phyloP scores from a whole-genome alignment of 805 yeast genomes.

The Helenozyma rhizophorensis region DNA sequence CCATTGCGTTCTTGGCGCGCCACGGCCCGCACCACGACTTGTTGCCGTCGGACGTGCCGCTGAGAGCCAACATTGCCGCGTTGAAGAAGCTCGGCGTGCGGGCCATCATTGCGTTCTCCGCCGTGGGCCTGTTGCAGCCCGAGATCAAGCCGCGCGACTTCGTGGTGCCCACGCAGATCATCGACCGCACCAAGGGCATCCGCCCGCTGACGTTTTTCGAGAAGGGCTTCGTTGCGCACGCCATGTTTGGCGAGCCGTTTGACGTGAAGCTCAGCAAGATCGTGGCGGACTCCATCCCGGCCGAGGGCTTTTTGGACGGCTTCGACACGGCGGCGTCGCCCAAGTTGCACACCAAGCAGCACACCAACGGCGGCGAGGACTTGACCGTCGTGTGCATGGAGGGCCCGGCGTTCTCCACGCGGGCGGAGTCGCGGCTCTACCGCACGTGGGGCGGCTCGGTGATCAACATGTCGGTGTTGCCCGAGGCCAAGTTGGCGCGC shows the following conservation, averaged over 20 bases:
- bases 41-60: conserved; percentile 89
- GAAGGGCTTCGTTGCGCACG: conserved; percentile 93
- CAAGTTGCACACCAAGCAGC: conserved; percentile 57
- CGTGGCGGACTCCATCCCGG: conserved; percentile 47
- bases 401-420: conserved; percentile 96
- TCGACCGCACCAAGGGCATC: conserved; percentile 95
- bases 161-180: conserved; percentile 93
- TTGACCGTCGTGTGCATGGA: conserved; percentile 94
- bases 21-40: conserved; percentile 90
- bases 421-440: conserved; percentile 92
- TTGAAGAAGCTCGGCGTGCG: conserved; percentile 82
- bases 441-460: conserved; percentile 87
- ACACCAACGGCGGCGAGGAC: conserved; percentile 61
- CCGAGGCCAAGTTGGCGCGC: conserved; percentile 95
- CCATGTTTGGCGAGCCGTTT: conserved; percentile 96
- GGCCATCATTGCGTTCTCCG: conserved; percentile 87
- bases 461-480: conserved; percentile 94
- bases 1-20: conserved; percentile 90
- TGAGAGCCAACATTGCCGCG: conserved; percentile 93
- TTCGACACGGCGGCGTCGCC: conserved; percentile 36
- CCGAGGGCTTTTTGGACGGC: conserved; percentile 50
- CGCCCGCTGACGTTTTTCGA: conserved; percentile 88
- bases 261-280: conserved; percentile 67
- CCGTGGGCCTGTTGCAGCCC: conserved; percentile 91
- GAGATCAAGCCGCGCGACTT: conserved; percentile 93